Percentiles rank a stretch among this genome's conserved stretches.
phyloP scores from a whole-genome alignment of 2,329 filamentous ascomycete genomes.

The Beauveria medogensis region DNA sequence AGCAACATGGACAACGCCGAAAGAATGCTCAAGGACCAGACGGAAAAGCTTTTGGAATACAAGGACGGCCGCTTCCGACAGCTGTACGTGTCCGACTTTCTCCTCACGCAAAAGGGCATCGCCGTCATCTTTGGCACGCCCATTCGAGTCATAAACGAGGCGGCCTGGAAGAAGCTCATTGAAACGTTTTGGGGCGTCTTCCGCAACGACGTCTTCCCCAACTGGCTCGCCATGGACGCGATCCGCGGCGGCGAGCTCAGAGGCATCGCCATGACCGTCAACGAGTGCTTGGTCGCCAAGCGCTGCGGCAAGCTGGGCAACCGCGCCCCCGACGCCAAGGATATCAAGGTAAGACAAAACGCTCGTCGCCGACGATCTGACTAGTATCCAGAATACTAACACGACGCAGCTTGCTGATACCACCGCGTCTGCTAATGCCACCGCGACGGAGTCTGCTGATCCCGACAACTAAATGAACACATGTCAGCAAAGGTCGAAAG shows the following conservation, averaged over 20 bases:
- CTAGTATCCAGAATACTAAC: not conserved
- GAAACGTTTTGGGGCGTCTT: constrained; percentile 18
- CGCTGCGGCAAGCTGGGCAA: constrained; percentile 18
- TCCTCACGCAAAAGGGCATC: constrained; percentile 17
- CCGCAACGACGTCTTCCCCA: constrained; percentile 21
- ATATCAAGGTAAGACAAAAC: not conserved
- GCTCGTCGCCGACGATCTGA: too few relatives aligned
- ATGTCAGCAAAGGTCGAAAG: not conserved
- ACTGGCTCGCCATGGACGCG: constrained; percentile 25
- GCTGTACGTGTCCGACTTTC: constrained; percentile 21
- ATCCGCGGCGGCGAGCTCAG: constrained; percentile 20
- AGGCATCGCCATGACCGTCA: constrained; percentile 21
- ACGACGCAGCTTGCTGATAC: too few relatives aligned
- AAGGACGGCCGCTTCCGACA: not conserved
- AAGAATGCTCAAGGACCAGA: constrained; percentile 17
- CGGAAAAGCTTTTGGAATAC: constrained; percentile 12
- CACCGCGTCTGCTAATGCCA: too few relatives aligned
- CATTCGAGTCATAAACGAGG: constrained; percentile 13
- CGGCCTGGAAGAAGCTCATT: constrained; percentile 18
- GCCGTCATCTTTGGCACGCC: constrained; percentile 1
- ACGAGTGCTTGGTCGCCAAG: constrained; percentile 22
- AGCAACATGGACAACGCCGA: constrained; percentile 12
- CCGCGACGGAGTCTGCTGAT: too few relatives aligned
- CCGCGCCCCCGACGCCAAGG: constrained; percentile 14
- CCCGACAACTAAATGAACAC: not conserved